Evolutionary conservation across 1,284 basidiomycete genomes (phyloP), one percentile per base, ranked within the genome.

Genomic region (Sutorius eximius): DNA sequence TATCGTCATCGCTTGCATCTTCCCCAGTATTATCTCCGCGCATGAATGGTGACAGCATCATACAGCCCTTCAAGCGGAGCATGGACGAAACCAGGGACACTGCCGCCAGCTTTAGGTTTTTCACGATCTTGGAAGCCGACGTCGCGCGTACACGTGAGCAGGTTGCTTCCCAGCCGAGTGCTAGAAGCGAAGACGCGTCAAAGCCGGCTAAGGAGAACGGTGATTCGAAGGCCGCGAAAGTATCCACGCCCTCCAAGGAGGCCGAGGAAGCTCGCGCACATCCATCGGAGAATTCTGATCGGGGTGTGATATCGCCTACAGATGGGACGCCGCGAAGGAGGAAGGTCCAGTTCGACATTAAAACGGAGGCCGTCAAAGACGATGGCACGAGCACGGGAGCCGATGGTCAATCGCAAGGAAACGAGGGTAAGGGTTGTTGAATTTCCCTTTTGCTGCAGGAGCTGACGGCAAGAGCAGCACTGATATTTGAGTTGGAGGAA

Each of bases 321-420:
- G 61, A 60, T 22, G 52, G 64, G 24, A 63, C 61, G 37, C 55
- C 68, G 32, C 87, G 83, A 64, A 79, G 77, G 65, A 75, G 84
- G 53, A 87, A 84, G 66, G 87, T 91, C 20, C 89, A 86, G 10
- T 91, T 91, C 61, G 81, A 89, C 59, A 79, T 87, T 47, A 74
- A 84, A 64, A 78, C 83, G 16, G 81, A 77, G 40, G 76, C 80
- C 10, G 69, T 77, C 29, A 75, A 78, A 43, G 80, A 80, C 52
- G 75, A 77, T 44, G 72, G 74, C 43, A 61, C 70, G 12, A 69
- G 67, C 44, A 61, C 63, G 37, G 70, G 68, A 51, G 64, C 69
- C 52, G 71, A 68, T 55, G 62, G 70, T 46, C 71, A 69, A 52
- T 52, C 43, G 20, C 56, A 18, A 36, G 73, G 70, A 57, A 62